Conservation (phyloP, 352 stramenopile species). For the Phytophthora citricola region DNA sequence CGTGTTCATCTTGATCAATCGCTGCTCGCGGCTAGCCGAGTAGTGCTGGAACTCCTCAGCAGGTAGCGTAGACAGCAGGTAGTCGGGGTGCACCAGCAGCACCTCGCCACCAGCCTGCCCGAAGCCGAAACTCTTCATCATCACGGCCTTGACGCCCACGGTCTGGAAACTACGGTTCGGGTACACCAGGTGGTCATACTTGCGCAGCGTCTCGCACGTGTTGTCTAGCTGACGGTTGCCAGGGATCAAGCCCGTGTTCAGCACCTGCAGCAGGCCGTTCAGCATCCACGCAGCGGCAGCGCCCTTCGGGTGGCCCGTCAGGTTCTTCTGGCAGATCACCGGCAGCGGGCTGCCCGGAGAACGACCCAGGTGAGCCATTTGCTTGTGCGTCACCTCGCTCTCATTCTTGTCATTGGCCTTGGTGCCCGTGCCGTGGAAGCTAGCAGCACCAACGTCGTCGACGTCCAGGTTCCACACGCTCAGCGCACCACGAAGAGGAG, state of each 20-base stretch:
- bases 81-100: constrained; percentile 69
- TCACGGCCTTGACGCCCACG: constrained; percentile 73
- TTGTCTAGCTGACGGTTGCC: constrained; percentile 89
- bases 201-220: constrained; percentile 65
- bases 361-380: constrained; percentile 80
- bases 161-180: constrained; percentile 85
- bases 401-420: constrained; percentile 91
- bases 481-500: constrained; percentile 78
- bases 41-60: constrained; percentile 5
- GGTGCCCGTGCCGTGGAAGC: constrained; percentile 88
- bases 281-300: constrained; percentile 81
- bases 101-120: constrained; percentile 79
- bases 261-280: constrained; percentile 85
- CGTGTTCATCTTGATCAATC: constrained; percentile 75
- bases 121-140: constrained; percentile 90
- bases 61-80: constrained; percentile 24
- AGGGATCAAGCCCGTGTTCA: constrained; percentile 79
- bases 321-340: constrained; percentile 84
- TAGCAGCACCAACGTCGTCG: constrained; percentile 83
- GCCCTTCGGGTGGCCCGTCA: constrained; percentile 87
- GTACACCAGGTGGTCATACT: constrained; percentile 82
- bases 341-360: constrained; percentile 77
- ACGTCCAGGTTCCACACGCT: constrained; percentile 80
- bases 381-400: constrained; percentile 87
- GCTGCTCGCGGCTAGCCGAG: constrained; percentile 58